Conservation (phyloP, 176 grass and related monocot genomes). For the Eragrostis curvula region DNA sequence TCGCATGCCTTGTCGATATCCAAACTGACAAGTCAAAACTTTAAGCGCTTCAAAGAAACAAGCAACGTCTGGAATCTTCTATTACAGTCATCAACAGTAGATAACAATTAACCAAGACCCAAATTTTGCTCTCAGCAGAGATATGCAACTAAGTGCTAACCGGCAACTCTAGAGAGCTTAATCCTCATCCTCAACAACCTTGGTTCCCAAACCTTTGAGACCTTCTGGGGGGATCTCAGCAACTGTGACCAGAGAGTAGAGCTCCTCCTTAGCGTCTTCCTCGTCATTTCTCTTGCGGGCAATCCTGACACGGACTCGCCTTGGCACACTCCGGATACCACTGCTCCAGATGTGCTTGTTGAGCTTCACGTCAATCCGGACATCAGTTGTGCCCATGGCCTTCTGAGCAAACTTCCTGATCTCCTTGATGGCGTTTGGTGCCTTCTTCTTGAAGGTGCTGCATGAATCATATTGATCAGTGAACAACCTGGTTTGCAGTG, state of each 20-base stretch:
- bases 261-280: slow-evolving; percentile 92
- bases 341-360: slow-evolving; percentile 99
- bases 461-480: too few species aligned
- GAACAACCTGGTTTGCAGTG: fast-evolving
- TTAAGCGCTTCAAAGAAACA: slow-evolving; percentile 43
- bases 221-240: slow-evolving; percentile 79
- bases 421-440: slow-evolving; percentile 89
- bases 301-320: slow-evolving; percentile 81
- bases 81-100: slow-evolving; percentile 51
- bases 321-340: slow-evolving; percentile 81
- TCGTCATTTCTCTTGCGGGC: slow-evolving; percentile 89
- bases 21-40: slow-evolving; percentile 40
- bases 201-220: slow-evolving; percentile 83
- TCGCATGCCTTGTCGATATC: background rate
- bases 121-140: slow-evolving; percentile 30
- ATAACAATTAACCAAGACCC: slow-evolving; percentile 46
- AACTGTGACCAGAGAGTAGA: slow-evolving; percentile 84
- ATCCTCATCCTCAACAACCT: slow-evolving; percentile 82
- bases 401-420: slow-evolving; percentile 93
- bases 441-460: slow-evolving; percentile 98
- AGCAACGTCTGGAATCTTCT: slow-evolving; percentile 48
- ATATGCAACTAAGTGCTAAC: slow-evolving; percentile 33
- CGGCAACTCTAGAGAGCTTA: slow-evolving; percentile 30
- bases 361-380: slow-evolving; percentile 81
- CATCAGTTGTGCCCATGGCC: slow-evolving; percentile 84